A percentile compares a stretch with the other conserved stretches of the same genome.
These are phyloP conservation scores for Salvia rosmarinus DNA, from an alignment of 257 asterid species.

Conservation along the genomic window DNA sequence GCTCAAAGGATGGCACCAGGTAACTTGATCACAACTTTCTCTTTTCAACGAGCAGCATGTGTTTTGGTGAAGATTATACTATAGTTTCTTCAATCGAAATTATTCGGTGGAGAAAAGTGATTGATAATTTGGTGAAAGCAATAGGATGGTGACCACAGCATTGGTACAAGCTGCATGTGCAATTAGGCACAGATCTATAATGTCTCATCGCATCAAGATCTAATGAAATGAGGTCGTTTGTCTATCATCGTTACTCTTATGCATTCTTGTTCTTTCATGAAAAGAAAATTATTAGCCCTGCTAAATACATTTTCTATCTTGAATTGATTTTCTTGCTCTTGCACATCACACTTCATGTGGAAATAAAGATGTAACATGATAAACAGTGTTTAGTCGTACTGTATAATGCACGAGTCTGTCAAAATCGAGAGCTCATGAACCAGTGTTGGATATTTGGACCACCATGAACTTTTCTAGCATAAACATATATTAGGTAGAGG, in stretches of 20 bases:
- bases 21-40: constrained; percentile 18
- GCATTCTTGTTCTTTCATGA: not conserved
- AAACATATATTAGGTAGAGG: not conserved
- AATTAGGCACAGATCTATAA: constrained; percentile 9
- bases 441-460: constrained; percentile 18
- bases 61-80: constrained; percentile 7
- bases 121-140: constrained; percentile 13
- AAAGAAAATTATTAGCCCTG: not conserved
- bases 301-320: not conserved
- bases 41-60: constrained; percentile 23
- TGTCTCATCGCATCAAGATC: not conserved
- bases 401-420: not conserved
- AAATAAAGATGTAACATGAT: not conserved
- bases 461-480: constrained; percentile 20
- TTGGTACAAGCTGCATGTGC: constrained; percentile 17
- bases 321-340: not conserved
- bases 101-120: constrained; percentile 6
- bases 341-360: not conserved
- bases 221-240: not conserved
- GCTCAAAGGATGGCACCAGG: constrained; percentile 40
- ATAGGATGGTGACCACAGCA: constrained; percentile 24
- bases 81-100: constrained; percentile 15
- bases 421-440: not conserved
- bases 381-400: not conserved
- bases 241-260: not conserved